Evolutionary conservation across 768 basidiomycete species (phyloP).

Genomic region (Sporobolomyces phaffii): DNA sequence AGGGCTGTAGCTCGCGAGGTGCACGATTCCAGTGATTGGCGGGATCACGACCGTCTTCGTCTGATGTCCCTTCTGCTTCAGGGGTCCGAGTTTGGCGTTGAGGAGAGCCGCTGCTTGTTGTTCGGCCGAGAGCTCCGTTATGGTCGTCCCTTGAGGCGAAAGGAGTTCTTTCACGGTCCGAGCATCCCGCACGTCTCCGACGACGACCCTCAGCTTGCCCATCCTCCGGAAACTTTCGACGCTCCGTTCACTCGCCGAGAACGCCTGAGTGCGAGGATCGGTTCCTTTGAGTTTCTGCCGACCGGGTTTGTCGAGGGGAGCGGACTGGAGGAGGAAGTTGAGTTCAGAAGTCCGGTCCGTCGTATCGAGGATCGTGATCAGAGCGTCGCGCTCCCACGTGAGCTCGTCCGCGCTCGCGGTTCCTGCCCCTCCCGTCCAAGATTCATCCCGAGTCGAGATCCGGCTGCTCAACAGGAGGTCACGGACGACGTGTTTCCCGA

Average conservation of each 20-base stretch:
- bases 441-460: constrained; percentile 2
- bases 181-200: constrained; percentile 34
- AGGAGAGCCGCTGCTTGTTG: constrained; percentile 26
- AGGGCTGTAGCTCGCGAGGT: constrained; percentile 39
- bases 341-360: constrained; percentile 34
- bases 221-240: constrained; percentile 27
- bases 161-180: constrained; percentile 23
- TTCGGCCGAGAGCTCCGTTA: constrained; percentile 4
- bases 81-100: constrained; percentile 17
- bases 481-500: constrained; percentile 39
- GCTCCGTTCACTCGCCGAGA: constrained; percentile 27
- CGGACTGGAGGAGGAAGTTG: constrained; percentile 39
- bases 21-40: constrained; percentile 36
- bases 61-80: constrained; percentile 26
- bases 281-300: constrained; percentile 30
- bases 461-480: constrained; percentile 35
- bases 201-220: constrained; percentile 36
- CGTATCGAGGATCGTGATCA: constrained; percentile 40
- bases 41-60: constrained; percentile 31
- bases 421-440: not conserved
- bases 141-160: not conserved
- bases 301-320: constrained; percentile 35
- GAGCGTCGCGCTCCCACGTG: constrained; percentile 30
- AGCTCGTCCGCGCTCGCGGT: constrained; percentile 14
- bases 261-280: constrained; percentile 38